phyloP scores from a whole-genome alignment of 768 basidiomycete species.

The Russula earlei region DNA sequence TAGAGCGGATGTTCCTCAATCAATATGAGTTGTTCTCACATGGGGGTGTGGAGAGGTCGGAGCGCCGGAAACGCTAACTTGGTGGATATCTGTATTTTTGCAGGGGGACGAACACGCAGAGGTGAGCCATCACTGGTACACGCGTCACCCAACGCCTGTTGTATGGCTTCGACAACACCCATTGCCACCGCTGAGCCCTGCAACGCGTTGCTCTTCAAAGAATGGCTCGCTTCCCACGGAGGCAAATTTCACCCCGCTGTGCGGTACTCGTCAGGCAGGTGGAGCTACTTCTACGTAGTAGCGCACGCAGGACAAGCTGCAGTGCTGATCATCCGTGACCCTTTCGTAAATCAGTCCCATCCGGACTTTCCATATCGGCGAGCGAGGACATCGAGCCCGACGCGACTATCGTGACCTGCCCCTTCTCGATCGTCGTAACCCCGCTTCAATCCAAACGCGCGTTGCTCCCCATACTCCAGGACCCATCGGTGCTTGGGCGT shows the following conservation, averaged over 20 bases:
- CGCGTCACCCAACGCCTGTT: too few species aligned
- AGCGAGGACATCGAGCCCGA: constrained; percentile 38
- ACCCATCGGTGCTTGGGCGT: constrained; percentile 21
- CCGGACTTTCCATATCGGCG: constrained; percentile 46
- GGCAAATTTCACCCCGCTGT: constrained; percentile 43
- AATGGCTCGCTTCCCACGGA: constrained; percentile 42
- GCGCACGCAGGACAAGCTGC: too few species aligned
- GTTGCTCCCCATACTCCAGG: constrained; percentile 33
- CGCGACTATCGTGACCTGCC: constrained; percentile 52
- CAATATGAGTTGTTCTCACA: too few species aligned
- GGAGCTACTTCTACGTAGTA: not conserved
- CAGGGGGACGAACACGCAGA: too few species aligned
- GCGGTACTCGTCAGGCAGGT: constrained; percentile 39
- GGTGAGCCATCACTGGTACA: too few species aligned
- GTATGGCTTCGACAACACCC: not conserved
- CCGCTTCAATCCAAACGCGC: constrained; percentile 37
- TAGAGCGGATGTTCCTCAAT: too few species aligned
- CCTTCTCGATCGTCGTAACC: constrained; percentile 57
- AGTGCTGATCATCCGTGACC: too few species aligned
- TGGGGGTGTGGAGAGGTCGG: too few species aligned
- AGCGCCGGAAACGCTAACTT: too few species aligned
- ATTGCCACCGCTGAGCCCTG: constrained; percentile 11
- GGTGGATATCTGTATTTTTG: too few species aligned
- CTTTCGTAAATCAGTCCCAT: constrained; percentile 12
- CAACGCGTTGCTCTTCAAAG: constrained; percentile 29